phyloP scores from a whole-genome alignment of 2,329 filamentous ascomycete genomes.

The Trichoderma lentiforme region DNA sequence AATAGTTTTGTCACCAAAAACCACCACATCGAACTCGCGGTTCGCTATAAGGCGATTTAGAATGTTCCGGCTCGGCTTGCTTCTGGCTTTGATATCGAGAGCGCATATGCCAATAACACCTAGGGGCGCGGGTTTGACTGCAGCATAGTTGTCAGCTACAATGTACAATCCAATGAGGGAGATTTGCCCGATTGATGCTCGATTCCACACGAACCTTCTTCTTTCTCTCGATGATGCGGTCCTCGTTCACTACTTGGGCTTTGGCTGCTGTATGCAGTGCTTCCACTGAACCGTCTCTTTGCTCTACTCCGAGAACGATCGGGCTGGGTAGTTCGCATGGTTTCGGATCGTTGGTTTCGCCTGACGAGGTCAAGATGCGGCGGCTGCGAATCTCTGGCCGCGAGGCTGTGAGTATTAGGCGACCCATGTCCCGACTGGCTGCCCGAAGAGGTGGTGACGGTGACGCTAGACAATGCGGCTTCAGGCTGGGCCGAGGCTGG shows the following conservation, averaged over 20 bases:
- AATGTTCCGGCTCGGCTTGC: conserved; percentile 95
- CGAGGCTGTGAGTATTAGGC: conserved; percentile 43
- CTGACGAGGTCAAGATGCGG: conserved; percentile 46
- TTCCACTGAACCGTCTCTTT: conserved; percentile 75
- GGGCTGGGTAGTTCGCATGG: conserved; percentile 42
- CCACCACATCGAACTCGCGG: conserved; percentile 90
- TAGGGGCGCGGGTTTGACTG: conserved; percentile 55
- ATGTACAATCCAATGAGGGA: not conserved
- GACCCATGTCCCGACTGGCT: conserved; percentile 39
- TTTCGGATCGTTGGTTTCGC: conserved; percentile 38
- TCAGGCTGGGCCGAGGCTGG: conserved; percentile 45
- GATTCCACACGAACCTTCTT: conserved; percentile 43
- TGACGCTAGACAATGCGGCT: conserved; percentile 49
- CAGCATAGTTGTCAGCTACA: conserved; percentile 8
- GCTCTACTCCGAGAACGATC: conserved; percentile 64
- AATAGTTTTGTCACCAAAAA: conserved; percentile 98
- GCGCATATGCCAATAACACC: conserved; percentile 89
- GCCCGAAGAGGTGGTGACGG: conserved; percentile 51
- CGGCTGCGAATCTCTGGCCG: conserved; percentile 40
- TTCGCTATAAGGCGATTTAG: conserved; percentile 87
- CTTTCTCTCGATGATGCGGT: conserved; percentile 53
- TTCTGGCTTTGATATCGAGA: conserved; percentile 90
- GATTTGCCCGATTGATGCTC: not conserved
- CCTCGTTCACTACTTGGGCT: conserved; percentile 72
- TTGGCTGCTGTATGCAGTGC: conserved; percentile 76